Conservation (phyloP, 2,329 filamentous ascomycete species). For the Aspergillus sp. region DNA sequence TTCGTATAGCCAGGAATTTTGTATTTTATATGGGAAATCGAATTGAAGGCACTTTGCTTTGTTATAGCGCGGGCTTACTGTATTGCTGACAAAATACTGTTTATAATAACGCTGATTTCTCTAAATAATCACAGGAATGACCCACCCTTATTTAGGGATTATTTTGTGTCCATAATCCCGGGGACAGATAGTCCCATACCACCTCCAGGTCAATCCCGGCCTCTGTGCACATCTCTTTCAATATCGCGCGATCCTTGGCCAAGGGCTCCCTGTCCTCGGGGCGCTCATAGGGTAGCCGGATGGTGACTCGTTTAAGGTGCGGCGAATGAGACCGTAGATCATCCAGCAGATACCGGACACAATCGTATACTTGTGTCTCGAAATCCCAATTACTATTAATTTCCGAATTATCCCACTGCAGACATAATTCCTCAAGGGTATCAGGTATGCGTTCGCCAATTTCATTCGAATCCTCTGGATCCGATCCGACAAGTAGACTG, state of each 20-base stretch:
- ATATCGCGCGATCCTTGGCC: neutral
- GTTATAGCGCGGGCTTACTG: no score
- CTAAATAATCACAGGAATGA: no score
- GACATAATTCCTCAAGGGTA: conserved; percentile 1
- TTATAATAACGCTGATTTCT: no score
- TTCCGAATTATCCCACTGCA: conserved; percentile 1
- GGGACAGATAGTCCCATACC: conserved; percentile 2
- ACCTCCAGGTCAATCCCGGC: neutral
- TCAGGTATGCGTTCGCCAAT: neutral
- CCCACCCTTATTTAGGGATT: neutral
- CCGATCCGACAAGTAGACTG: conserved; percentile 1
- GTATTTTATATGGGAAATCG: no score
- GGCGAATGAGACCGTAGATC: neutral
- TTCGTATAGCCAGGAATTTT: no score
- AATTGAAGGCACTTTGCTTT: no score
- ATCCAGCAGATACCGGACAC: neutral
- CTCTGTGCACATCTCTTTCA: neutral
- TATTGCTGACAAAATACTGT: no score
- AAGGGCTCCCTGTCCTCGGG: neutral
- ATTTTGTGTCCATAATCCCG: conserved; percentile 3
- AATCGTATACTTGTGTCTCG: conserved; percentile 1
- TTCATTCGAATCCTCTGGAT: neutral
- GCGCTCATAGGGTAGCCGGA: neutral
- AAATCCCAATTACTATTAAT: neutral
- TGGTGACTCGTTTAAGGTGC: conserved; percentile 1